These are phyloP conservation scores for Metarhizium guizhouense DNA, from an alignment of 2,329 filamentous ascomycete genomes.

Conservation along the genomic window DNA sequence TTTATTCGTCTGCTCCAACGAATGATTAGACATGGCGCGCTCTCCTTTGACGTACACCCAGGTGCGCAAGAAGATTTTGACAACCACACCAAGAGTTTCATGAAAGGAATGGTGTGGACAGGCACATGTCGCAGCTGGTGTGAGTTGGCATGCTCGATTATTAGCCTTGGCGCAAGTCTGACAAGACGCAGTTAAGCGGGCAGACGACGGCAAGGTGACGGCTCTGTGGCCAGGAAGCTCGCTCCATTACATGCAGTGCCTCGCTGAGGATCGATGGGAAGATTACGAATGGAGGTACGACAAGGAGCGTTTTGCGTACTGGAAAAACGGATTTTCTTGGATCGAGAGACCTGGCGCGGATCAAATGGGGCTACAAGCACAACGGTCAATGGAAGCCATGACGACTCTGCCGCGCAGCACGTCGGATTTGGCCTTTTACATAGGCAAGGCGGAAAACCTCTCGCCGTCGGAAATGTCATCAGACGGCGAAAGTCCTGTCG, in stretches of 20 bases:
- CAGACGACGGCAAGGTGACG: constrained; percentile 29
- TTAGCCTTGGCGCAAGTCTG: not conserved
- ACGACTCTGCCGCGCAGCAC: constrained; percentile 3
- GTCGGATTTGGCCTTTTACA: constrained; percentile 9
- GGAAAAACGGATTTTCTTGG: constrained; percentile 14
- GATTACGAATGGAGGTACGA: constrained; percentile 15
- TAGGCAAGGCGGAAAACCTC: not conserved
- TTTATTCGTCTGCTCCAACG: constrained; percentile 16
- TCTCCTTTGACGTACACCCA: constrained; percentile 11
- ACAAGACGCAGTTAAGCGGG: constrained; percentile 11
- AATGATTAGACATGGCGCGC: constrained; percentile 12
- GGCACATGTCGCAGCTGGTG: constrained; percentile 35
- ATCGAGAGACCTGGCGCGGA: constrained; percentile 13
- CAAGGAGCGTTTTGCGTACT: constrained; percentile 13
- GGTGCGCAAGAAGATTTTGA: constrained; percentile 37
- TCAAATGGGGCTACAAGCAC: constrained; percentile 10
- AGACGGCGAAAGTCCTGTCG: not conserved
- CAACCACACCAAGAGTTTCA: constrained; percentile 29
- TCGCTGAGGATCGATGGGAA: constrained; percentile 19
- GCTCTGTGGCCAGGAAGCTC: constrained; percentile 33
- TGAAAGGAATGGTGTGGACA: constrained; percentile 33
- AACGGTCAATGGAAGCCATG: constrained; percentile 3
- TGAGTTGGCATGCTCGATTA: constrained; percentile 17
- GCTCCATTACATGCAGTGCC: constrained; percentile 35
- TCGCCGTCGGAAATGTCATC: not conserved